Base-by-base conservation (phyloP, 306 rosid species). In the Cicer chorassanicum region DNA sequence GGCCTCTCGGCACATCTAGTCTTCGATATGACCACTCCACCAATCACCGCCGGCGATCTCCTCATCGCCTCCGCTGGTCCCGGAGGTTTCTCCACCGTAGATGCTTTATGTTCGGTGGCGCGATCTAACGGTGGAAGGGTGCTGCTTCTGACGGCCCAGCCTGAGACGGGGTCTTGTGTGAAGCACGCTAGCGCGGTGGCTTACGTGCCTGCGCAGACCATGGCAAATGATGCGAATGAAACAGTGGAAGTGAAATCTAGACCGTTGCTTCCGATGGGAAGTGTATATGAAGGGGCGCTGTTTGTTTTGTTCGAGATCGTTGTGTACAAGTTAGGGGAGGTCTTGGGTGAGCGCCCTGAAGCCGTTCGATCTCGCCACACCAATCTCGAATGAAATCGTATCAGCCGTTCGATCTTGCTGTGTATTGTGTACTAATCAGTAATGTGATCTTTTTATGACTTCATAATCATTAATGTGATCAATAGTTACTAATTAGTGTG, bases 221-320 rank as follows among this genome's bases (percentile, higher is more conserved):
- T 90, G 99, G 99, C 98, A 8, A 86, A 90, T 69, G 98, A 90
- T 82, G 79, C 21, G 70, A 88, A 63, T 1, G 72, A 2, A 4
- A 71, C 10, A 2, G 73, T 10, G 4, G 83, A 73, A 46, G 81
- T 0, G 73, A 45, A 75, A 73, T 81, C 86, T 29, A 82, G 93
- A 77, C 80, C 93, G 87, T 74, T 89, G 91, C 94, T 94, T 78
- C 96, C 88, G 38, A 87, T 94, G 99, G 99, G 99, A 42, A 90
- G 99, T 67, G 88, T 82, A 72, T 92, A 90, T 5, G 99, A 94
- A 80, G 98, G 99, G 8, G 93, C 97, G 1, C 2, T 94, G 84
- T 94, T 87, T 55, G 96, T 94, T n/a, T 15, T 94, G 85, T 94
- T 92, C 70, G 99, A 92, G 88, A 92, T 92, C 96, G 97, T 83